Evolutionary conservation across 1,139 yeast genomes (phyloP), one percentile per base, ranked within the genome.

Genomic region (Scheffersomyces insectosa): DNA sequence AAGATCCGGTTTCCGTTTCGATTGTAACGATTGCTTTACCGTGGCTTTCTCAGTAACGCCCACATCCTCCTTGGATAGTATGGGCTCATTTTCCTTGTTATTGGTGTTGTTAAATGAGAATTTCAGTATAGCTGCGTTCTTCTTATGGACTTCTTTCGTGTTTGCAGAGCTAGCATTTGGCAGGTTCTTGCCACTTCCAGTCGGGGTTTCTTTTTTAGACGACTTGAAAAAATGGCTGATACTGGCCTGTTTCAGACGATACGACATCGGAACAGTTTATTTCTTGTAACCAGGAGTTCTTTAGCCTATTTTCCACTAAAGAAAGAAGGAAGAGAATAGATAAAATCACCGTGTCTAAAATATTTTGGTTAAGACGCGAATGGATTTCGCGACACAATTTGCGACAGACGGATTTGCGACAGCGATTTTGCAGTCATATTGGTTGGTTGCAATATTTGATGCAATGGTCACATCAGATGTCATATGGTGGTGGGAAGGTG

Each of bases 191-290:
- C 7, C 25, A 20, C 3, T 20, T 20, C 3, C 25, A 1, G 25
- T 5, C 25, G 25, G 8, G 25, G 5, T 20, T 20, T 20, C 25
- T 20, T 20, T 20, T 31, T 14, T 14, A 14, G 34, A 15, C 12
- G 15, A 29, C 37, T 41, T 38, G 59, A 52, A 65, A 50, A 66
- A 67, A 32, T 51, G 55, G 42, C 69, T 66, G 28, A 67, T 65
- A 9, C 65, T 57, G 25, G 58, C 59, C 47, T 67, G 72, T 12
- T 43, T 47, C 42, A 20, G 20, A 7, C 34, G 34, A 14, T 31
- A 31, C n/a, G 34, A 31, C 34, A 31, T 31, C 34, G 7, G 11
- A 9, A 10, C 20, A 2, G 33, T 12, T 20, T 20, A 20, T 20
- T 8, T 20, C 9, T 2, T 20, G 25, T 6, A 20, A 20, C 25